These are phyloP conservation scores for Funneliformis caledonium DNA, from an alignment of 371 early-diverging fungal species.

Conservation along the genomic window DNA sequence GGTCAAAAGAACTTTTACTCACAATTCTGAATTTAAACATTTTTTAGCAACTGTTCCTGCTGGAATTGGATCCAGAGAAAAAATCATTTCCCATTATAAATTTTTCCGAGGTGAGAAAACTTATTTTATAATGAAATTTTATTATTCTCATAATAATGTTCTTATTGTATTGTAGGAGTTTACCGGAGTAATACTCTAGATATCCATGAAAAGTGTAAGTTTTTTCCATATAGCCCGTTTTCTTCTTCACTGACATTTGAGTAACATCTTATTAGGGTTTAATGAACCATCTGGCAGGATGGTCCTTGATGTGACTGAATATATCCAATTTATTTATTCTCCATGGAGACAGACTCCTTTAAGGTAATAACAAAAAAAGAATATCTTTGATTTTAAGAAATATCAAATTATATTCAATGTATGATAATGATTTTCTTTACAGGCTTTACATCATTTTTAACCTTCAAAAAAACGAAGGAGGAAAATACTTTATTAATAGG, in stretches of 20 bases:
- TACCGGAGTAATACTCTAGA: not conserved
- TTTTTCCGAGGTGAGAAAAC: not conserved
- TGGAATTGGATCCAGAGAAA: not conserved
- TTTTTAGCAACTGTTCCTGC: not conserved
- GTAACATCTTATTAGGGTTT: not conserved
- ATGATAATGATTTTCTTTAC: not conserved
- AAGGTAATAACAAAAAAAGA: not conserved
- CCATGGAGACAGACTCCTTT: not conserved
- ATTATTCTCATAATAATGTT: not conserved
- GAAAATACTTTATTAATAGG: not conserved
- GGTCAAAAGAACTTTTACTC: not conserved
- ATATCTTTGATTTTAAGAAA: too few relatives aligned
- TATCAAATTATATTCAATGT: not conserved
- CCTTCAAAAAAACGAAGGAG: not conserved
- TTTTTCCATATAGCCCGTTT: not conserved
- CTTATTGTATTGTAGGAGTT: not conserved
- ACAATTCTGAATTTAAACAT: not conserved
- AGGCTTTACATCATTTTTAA: not conserved
- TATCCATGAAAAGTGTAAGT: not conserved
- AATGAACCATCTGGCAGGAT: not conserved
- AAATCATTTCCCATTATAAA: not conserved
- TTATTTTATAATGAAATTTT: not conserved
- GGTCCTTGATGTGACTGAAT: not conserved
- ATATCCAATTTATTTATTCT: not conserved
- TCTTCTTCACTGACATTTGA: not conserved